Base-by-base conservation (phyloP, 1,284 basidiomycete species). In the Microbotryum saponariae region DNA sequence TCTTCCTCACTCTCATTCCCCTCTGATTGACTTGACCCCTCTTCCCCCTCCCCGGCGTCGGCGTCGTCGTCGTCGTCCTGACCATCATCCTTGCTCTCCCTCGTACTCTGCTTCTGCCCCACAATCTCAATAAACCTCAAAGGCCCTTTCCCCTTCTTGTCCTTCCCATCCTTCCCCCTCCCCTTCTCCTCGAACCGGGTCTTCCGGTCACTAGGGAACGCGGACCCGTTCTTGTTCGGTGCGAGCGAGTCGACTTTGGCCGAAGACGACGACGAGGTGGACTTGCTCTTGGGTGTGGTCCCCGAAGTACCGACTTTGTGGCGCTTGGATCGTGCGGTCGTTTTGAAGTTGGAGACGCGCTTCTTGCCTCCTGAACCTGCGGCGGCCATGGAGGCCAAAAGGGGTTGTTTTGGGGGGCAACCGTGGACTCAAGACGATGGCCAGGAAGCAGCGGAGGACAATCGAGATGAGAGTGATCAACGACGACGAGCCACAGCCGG, bases 131-230 rank as follows among this genome's bases (percentile, higher is more conserved):
- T 66, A 54, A 56, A 65, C 16, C 56, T 62, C 12, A 42, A 42
- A 12, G 61, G 62, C 1, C 66, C 67, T 51, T 68, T 70, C 31
- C 64, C 64, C 59, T 70, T 67, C 14, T 59, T 45, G 44, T 65
- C 67, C 60, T 66, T 70, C 59, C 63, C 65, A 20, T 54, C 52
- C 12, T 51, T 56, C n/a, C 50, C 37, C 23, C 46, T 48, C 33
- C n/a, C 56, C 9, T 47, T 54, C 1, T 33, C 52, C 21, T 31
- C 29, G 10, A 25, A 23, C 23, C 29, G 3, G 33, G 21, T 37
- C 20, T 45, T 16, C 18, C 51, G 51, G 29, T 42, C 37, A 25
- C 42, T 6, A 29, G 47, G 31, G 31, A 37, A 8, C 20, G 21
- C 6, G 31, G 31, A 10, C 18, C 37, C 49, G 8, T 29, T 14